Evolutionary conservation across 768 basidiomycete species (phyloP), one percentile per base, ranked within the genome.

Genomic region (Russula vinacea): DNA sequence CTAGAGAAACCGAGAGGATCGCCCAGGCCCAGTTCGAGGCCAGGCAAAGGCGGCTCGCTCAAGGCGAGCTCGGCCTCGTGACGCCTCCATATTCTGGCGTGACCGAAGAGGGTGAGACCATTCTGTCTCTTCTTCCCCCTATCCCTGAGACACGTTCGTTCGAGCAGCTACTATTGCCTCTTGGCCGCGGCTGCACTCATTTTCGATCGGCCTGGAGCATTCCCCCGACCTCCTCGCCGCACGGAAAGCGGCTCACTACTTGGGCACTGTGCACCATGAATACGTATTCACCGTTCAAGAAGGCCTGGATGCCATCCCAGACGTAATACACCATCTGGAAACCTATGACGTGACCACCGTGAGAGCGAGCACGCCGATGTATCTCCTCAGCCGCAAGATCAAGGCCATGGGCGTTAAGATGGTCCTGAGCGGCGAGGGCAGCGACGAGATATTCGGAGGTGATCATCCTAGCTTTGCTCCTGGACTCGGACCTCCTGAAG

Each of bases 341-440:
- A 98, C 97, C 2, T 98, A 93, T 76, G 97, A 99, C 74, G 97
- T 99, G 62, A 99, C 97, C 33, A 99, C 97, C 44, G 92, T 98
- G 55, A 89, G 97, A 54, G 97, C 97, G 10, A 93, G 90, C 71
- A 98, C 95, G 5, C 97, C 97, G 3, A 99, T 99, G 97, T 98
- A 98, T 76, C 86, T 99, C 33, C 85, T 99, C 64, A 93, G 90
- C 73, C 84, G 97, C 55, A 98, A 99, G 79, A 95, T 99, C 79
- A 99, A 98, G 78, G 96, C 97, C 5, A 98, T 94, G 92, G 97
- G 97, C 62, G 97, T 99, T 58, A 99, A 99, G 79, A 99, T 99
- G 97, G 97, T 99, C 17, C 81, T 98, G 40, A 92, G 90, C 68
- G 97, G 97, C 19, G 97, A 99, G 76, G 97, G 97, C 44, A 93